Evolutionary conservation across 441 rosid species (phyloP), one percentile per base, ranked within the genome.

Genomic region (Breynia disticha): DNA sequence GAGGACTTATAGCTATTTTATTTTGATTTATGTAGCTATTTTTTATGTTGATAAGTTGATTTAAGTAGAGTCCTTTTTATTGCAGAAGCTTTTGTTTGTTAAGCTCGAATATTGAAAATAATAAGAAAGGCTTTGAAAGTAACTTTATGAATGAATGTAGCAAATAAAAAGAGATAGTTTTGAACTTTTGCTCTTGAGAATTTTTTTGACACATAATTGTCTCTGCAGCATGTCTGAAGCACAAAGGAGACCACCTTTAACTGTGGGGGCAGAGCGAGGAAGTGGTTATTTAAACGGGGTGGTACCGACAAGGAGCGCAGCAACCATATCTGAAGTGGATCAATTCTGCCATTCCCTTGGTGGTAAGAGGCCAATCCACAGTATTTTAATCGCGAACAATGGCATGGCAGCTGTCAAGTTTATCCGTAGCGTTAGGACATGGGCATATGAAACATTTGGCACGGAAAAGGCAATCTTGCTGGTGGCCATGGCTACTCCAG

Each of bases 401-500:
- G 99, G 97, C 71, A 94, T 90, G 99, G 99, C 99, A 15, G 97
- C 99, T 65, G 99, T 94, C 60, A 94, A 94, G 79, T 94, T 94
- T 66, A 94, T 94, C 16, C 91, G 99, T 18, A 90, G 99, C 61
- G 62, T 90, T 67, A 78, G 99, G 68, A 82, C 95, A 16, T 94
- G 99, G 99, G 96, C 99, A 50, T 94, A 90, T 55, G 99, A 90
- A 76, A 90, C 97, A 37, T 94, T 90, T 68, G 99, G 99, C 62
- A 73, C 95, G 0, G 99, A 94, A 66, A 94, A 82, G 72, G 97
- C 99, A 41, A 84, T 95, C 62, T 64, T 90, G 59, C 68, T 95
- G 95, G 99, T 82, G 16, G 97, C 97, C 56, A 95, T 95, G 97
- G 99, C 99, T 15, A 95, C 99, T 35, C 97, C 99, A 21, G 99